Evolutionary conservation across 805 yeast species (phyloP).

Genomic region (Candida taoyuanica): DNA sequence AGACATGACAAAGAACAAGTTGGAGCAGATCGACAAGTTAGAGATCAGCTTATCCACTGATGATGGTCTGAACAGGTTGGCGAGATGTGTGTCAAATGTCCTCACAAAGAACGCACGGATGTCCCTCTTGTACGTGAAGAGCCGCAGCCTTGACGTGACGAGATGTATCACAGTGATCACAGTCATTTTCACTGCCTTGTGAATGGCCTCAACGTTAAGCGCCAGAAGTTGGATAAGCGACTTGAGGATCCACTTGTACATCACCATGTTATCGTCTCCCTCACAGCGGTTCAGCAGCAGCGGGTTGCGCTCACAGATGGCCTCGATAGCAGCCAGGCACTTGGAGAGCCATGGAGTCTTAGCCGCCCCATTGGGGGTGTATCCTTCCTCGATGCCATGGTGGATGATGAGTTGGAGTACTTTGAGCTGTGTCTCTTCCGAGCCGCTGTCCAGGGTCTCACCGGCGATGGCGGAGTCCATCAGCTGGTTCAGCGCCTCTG

Average conservation of each 20-base stretch:
- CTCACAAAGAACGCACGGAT: conserved; percentile 14
- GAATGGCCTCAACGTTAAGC: conserved; percentile 10
- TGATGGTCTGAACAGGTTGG: conserved; percentile 15
- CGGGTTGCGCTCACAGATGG: conserved; percentile 21
- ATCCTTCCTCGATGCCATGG: conserved; percentile 19
- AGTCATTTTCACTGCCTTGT: conserved; percentile 18
- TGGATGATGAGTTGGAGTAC: conserved; percentile 20
- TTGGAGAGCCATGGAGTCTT: conserved; percentile 15
- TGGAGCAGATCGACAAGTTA: conserved; percentile 15
- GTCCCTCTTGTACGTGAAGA: conserved; percentile 20
- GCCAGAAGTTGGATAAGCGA: conserved; percentile 19
- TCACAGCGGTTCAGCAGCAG: conserved; percentile 16
- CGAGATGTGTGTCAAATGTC: conserved; percentile 14
- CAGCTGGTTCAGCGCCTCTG: conserved; percentile 20
- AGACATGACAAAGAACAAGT: conserved; percentile 22
- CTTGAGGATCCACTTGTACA: conserved; percentile 22
- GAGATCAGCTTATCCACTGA: conserved; percentile 11
- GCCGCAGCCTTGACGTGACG: conserved; percentile 18
- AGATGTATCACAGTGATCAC: conserved; percentile 21
- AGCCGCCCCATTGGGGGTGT: conserved; percentile 10
- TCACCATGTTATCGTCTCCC: conserved; percentile 2
- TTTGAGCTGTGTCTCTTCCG: conserved; percentile 19
- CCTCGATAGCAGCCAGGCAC: conserved; percentile 22
- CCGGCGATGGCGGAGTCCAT: conserved; percentile 15
- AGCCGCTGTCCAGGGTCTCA: conserved; percentile 13